These are phyloP conservation scores for Pistacia atlantica DNA, from an alignment of 345 rosid species.

Conservation along the genomic window DNA sequence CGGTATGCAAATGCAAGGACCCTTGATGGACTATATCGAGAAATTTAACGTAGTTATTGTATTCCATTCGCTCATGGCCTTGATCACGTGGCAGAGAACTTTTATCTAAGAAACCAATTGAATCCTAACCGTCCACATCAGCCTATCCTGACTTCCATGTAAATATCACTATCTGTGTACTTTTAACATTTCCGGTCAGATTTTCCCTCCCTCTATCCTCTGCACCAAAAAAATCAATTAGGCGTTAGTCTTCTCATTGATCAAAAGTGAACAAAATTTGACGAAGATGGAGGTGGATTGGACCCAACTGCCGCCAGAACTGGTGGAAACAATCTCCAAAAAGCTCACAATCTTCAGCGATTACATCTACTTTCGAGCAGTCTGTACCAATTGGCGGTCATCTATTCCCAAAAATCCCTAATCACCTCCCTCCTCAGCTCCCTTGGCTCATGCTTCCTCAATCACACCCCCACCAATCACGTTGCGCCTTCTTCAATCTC, in stretches of 20 bases:
- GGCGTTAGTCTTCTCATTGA: too few relatives aligned
- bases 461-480: slow-evolving; percentile 23
- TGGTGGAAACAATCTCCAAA: slow-evolving; percentile 38
- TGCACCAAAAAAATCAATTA: not conserved
- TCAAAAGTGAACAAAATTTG: not conserved
- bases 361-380: slow-evolving; percentile 46
- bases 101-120: too few relatives aligned
- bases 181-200: too few relatives aligned
- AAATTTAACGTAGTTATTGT: too few relatives aligned
- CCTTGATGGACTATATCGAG: too few relatives aligned
- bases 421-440: slow-evolving; percentile 57
- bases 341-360: slow-evolving; percentile 41
- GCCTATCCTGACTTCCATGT: not conserved
- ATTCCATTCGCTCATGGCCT: too few relatives aligned
- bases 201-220: not conserved
- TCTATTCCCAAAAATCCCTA: slow-evolving; percentile 39
- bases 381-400: slow-evolving; percentile 43
- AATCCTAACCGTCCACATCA: not conserved
- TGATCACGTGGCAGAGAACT: too few relatives aligned
- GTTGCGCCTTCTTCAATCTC: slow-evolving; percentile 46
- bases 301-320: slow-evolving; percentile 51
- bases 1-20: too few relatives aligned
- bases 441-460: slow-evolving; percentile 64
- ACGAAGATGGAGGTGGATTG: slow-evolving; percentile 46
- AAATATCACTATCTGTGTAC: not conserved